These are phyloP conservation scores for Aschersonia sp. DNA, from an alignment of 2,329 filamentous ascomycete genomes.

Conservation along the genomic window DNA sequence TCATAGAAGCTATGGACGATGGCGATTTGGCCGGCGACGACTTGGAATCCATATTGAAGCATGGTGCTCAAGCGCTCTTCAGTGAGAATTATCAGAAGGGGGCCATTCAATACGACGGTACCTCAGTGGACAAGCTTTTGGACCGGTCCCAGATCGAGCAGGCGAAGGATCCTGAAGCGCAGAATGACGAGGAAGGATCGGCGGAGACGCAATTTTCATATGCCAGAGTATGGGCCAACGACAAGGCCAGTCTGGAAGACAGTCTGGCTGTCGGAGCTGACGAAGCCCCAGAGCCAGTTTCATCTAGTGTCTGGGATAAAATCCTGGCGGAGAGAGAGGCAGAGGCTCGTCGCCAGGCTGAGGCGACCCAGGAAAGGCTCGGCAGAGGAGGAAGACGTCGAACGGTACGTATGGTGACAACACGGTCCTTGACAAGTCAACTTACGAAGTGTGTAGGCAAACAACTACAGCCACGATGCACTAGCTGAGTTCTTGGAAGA, in stretches of 20 bases:
- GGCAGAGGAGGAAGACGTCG: conserved; percentile 73
- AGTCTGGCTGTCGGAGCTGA: conserved; percentile 35
- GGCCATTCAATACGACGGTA: conserved; percentile 68
- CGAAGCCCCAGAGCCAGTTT: conserved; percentile 38
- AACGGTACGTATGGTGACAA: conserved; percentile 12
- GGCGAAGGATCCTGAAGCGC: conserved; percentile 25
- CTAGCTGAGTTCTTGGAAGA: conserved; percentile 10
- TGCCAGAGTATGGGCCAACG: conserved; percentile 84
- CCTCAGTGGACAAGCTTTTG: conserved; percentile 78
- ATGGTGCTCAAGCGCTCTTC: conserved; percentile 80
- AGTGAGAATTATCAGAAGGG: conserved; percentile 53
- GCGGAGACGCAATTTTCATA: conserved; percentile 76
- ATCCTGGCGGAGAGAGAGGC: conserved; percentile 75
- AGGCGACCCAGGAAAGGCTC: conserved; percentile 54
- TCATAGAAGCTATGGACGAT: conserved; percentile 82
- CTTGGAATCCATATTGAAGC: conserved; percentile 72
- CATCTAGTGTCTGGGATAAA: conserved; percentile 71
- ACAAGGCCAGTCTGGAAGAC: conserved; percentile 52
- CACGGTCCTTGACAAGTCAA: neutral
- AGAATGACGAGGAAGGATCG: conserved; percentile 41
- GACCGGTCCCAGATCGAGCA: conserved; percentile 73
- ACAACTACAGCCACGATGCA: conserved; percentile 19
- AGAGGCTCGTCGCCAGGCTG: conserved; percentile 58
- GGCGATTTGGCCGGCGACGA: conserved; percentile 70
- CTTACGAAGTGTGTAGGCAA: conserved; percentile 10